phyloP scores from a whole-genome alignment of 352 stramenopile genomes.

The Phytophthora podocarpi region DNA sequence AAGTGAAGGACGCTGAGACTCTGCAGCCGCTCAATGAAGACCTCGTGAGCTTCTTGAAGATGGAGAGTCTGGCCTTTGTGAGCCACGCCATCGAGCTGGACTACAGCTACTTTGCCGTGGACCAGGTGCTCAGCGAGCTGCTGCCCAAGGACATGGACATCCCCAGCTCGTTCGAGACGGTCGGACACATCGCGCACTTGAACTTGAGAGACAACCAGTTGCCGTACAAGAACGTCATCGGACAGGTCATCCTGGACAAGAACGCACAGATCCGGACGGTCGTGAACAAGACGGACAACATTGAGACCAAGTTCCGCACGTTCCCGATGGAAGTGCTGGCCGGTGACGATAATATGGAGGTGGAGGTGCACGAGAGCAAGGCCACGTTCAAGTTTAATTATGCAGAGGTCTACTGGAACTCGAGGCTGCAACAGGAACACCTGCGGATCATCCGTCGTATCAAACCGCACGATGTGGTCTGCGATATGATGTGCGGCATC shows the following conservation, averaged over 20 bases:
- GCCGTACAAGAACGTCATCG: slow-evolving; percentile 97
- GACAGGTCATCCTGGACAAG: slow-evolving; percentile 98
- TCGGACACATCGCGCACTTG: slow-evolving; percentile 97
- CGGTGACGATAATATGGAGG: slow-evolving; percentile 82
- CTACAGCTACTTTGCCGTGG: slow-evolving; percentile 80
- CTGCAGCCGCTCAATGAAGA: slow-evolving; percentile 55
- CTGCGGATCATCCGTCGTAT: slow-evolving; percentile 88
- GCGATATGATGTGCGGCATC: slow-evolving; percentile 96
- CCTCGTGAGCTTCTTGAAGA: slow-evolving; percentile 55
- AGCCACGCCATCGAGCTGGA: slow-evolving; percentile 74
- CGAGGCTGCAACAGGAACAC: slow-evolving; percentile 94
- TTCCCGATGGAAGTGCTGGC: slow-evolving; percentile 97
- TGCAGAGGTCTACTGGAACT: slow-evolving; percentile 98
- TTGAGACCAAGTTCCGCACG: slow-evolving; percentile 95
- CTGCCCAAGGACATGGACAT: slow-evolving; percentile 86
- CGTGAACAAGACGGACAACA: slow-evolving; percentile 98
- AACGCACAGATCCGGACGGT: slow-evolving; percentile 95
- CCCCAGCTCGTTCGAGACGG: slow-evolving; percentile 95
- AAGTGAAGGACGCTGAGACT: slow-evolving; percentile 60
- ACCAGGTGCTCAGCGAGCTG: slow-evolving; percentile 83
- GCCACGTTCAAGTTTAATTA: slow-evolving; percentile 96
- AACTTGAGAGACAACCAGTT: slow-evolving; percentile 95
- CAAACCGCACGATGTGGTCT: slow-evolving; percentile 76
- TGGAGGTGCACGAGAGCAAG: slow-evolving; percentile 93
- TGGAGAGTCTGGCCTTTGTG: slow-evolving; percentile 67